Conservation (phyloP, 108 stramenopile genomes). For the Hondaea fermentalgiana region DNA sequence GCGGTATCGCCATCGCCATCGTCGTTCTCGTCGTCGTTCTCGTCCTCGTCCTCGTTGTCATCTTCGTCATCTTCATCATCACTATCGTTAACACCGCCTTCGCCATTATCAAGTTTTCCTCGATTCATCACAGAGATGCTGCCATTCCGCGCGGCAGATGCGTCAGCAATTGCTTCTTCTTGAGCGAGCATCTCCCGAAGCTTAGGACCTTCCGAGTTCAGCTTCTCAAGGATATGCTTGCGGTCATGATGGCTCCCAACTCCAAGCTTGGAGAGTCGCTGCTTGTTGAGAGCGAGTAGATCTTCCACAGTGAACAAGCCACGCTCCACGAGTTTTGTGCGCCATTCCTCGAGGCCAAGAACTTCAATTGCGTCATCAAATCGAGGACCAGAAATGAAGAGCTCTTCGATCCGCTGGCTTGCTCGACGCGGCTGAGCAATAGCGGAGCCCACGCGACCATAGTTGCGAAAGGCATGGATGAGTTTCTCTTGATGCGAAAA, state of each 20-base stretch:
- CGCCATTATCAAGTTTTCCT: neutral
- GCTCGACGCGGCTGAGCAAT: neutral
- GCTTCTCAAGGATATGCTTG: neutral
- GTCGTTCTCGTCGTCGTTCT: neutral
- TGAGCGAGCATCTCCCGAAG: neutral
- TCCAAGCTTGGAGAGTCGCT: neutral
- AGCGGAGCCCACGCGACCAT: neutral
- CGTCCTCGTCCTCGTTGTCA: neutral
- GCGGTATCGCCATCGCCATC: neutral
- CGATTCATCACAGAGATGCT: neutral
- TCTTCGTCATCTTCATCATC: neutral
- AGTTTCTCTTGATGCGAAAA: conserved; percentile 1
- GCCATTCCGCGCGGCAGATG: neutral
- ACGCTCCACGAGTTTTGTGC: neutral
- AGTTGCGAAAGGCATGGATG: neutral
- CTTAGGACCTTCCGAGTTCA: neutral
- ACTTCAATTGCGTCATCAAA: neutral
- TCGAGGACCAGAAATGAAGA: neutral
- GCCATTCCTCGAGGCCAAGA: neutral
- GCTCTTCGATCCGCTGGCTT: neutral
- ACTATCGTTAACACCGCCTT: too few relatives aligned
- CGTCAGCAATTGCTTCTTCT: neutral
- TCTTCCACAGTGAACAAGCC: neutral
- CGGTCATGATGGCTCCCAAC: neutral
- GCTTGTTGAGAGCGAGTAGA: neutral